A percentile compares a stretch with the other conserved stretches of the same genome.
Evolutionary conservation across 140 eudicot genomes (phyloP).

Genomic region (Erigeron philadelphicus): DNA sequence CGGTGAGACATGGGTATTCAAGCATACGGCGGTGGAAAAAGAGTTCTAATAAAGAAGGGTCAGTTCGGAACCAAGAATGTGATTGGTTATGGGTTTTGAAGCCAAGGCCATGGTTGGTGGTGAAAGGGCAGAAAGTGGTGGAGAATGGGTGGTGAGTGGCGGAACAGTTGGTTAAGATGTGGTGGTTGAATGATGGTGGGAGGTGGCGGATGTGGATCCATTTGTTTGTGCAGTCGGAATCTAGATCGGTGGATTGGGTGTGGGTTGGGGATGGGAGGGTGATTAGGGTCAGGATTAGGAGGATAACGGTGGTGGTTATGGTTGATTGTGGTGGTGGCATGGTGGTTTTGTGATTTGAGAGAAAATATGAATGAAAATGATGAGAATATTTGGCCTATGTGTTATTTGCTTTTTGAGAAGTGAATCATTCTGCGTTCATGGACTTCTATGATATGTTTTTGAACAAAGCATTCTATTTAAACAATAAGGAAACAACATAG

Average conservation of each 20-base stretch:
- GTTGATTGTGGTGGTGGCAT: conserved; percentile 40
- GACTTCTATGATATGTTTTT: no score
- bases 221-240: conserved; percentile 59
- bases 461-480: no score
- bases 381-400: neutral
- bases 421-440: no score
- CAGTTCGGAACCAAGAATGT: conserved; percentile 87
- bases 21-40: conserved; percentile 85
- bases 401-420: neutral
- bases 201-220: conserved; percentile 89
- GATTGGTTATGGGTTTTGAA: conserved; percentile 74
- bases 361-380: neutral
- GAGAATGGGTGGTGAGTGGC: conserved; percentile 42
- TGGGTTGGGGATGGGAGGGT: neutral
- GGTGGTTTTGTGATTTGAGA: conserved; percentile 22
- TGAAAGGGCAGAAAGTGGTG: conserved; percentile 55
- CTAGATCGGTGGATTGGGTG: conserved; percentile 37
- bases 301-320: conserved; percentile 26
- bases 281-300: conserved; percentile 23
- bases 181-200: conserved; percentile 63
- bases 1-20: conserved; percentile 79
- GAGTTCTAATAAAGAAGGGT: conserved; percentile 66
- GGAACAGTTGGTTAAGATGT: conserved; percentile 73
- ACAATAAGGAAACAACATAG: no score
- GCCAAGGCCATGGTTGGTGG: conserved; percentile 83